Evolutionary conservation across 2,329 filamentous ascomycete genomes (phyloP).

Genomic region (Escovopsis sp.): DNA sequence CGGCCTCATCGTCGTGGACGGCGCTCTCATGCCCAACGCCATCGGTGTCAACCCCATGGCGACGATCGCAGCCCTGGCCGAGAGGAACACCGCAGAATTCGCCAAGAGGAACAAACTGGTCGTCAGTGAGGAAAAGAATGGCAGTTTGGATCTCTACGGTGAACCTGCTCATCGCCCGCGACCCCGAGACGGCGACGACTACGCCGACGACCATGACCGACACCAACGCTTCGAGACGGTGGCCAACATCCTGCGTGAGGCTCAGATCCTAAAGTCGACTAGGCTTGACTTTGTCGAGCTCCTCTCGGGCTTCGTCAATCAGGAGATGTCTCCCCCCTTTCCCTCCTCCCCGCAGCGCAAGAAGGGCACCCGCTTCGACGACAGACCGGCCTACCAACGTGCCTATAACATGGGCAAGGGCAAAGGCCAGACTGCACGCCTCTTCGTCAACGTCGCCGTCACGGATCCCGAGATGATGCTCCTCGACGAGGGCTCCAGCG

Average conservation of each 20-base stretch:
- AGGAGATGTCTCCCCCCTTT: conserved; percentile 16
- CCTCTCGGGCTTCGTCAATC: conserved; percentile 46
- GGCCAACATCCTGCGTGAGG: not conserved
- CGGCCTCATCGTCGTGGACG: conserved; percentile 48
- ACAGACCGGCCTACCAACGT: conserved; percentile 35
- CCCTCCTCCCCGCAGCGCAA: too few relatives aligned
- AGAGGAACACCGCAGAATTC: conserved; percentile 42
- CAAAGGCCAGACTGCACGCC: conserved; percentile 38
- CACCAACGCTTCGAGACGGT: not conserved
- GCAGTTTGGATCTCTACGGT: conserved; percentile 37
- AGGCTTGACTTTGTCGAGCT: conserved; percentile 47
- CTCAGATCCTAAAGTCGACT: conserved; percentile 16
- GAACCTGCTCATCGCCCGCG: conserved; percentile 25
- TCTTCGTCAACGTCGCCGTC: conserved; percentile 42
- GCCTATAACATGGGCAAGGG: conserved; percentile 36
- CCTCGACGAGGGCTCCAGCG: not conserved
- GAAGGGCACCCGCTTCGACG: conserved; percentile 23
- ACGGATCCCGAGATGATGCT: conserved; percentile 21
- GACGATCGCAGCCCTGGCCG: conserved; percentile 53
- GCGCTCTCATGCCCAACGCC: conserved; percentile 43
- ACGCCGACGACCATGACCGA: too few relatives aligned
- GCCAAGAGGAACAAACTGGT: conserved; percentile 23
- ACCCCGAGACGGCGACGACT: not conserved
- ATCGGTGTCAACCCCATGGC: conserved; percentile 53
- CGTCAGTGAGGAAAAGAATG: conserved; percentile 31